Base-by-base conservation (phyloP, 2,329 filamentous ascomycete genomes). In the Fusarium sp. region DNA sequence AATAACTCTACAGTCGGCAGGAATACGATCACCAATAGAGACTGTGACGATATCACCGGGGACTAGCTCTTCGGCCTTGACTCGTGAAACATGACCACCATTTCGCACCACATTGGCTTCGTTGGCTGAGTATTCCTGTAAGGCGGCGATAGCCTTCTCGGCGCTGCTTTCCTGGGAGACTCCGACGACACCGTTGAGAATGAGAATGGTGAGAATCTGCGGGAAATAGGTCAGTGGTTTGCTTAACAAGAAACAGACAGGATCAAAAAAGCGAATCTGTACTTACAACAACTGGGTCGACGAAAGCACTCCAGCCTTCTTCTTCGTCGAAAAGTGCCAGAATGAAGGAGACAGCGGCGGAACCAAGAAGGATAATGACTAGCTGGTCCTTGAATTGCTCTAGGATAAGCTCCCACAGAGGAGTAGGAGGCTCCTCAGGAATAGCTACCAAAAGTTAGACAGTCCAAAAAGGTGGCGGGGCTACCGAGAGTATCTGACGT, bases 321-420 rank as follows among this genome's bases (percentile, higher is more conserved):
- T 93, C 93, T 47, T 96, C 93, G 81, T 99, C 96, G 76, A 99
- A 94, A 17, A 99, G 87, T 31, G 96, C 96, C 70, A 99, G 87
- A 31, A 95, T 90, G 80, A 99, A 98, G 4, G 96, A 98, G 39
- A 99, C 92, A 25, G 92, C 94, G 15, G 96, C 96, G 41, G 95
- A 98, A 60, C 91, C 96, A 54, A 99, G 89, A 27, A 99, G 88
- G 76, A 99, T 99, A 59, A 99, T 89, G 75, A 99, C 96, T 52
- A 99, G 90, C 83, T 99, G 96, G 81, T 99, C 96, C 84, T 99
- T 98, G 88, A 99, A 99, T 82, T 99, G 96, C 84, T 99, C 96
- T 65, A 99, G 88, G 62, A 99, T 94, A 71, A 99, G 91, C 84
- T 98, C 90, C 96, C 95, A 99, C 52, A 99, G 82, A 42, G 96